Percentiles rank a stretch among this genome's conserved stretches.
Conservation (phyloP, 805 yeast species). For the Kockiozyma suomiensis region DNA sequence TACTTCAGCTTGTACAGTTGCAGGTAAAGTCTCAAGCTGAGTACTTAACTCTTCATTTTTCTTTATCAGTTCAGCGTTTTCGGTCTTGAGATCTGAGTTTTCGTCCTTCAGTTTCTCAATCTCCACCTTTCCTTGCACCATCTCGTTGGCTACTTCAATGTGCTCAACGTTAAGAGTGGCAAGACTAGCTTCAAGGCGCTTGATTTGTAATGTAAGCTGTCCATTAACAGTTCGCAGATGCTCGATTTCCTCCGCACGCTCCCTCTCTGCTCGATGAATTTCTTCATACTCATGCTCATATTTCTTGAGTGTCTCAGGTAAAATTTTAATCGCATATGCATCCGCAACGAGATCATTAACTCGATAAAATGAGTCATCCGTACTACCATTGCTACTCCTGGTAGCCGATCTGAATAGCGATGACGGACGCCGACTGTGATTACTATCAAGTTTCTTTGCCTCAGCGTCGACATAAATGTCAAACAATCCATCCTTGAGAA, state of each 20-base stretch:
- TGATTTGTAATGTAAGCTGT: conserved; percentile 68
- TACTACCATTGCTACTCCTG: not conserved
- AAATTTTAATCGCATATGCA: conserved; percentile 70
- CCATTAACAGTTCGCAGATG: conserved; percentile 65
- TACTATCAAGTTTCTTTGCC: not conserved
- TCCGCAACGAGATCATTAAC: conserved; percentile 77
- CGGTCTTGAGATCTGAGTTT: conserved; percentile 58
- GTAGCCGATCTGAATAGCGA: conserved; percentile 5
- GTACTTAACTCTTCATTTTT: conserved; percentile 51
- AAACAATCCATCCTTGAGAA: conserved; percentile 77
- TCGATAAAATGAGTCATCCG: conserved; percentile 51
- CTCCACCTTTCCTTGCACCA: conserved; percentile 76
- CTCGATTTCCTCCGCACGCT: conserved; percentile 65
- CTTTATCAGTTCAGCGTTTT: conserved; percentile 52
- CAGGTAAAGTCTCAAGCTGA: conserved; percentile 29
- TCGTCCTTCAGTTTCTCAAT: conserved; percentile 78
- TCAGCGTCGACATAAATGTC: conserved; percentile 56
- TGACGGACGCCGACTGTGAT: conserved; percentile 1
- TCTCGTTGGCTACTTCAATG: conserved; percentile 79
- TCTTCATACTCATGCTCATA: conserved; percentile 76
- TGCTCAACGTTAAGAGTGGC: conserved; percentile 78
- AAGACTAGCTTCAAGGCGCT: conserved; percentile 69
- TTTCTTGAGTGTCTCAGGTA: conserved; percentile 71
- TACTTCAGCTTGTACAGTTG: conserved; percentile 40
- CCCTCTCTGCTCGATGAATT: conserved; percentile 66